Base-by-base conservation (phyloP, 352 stramenopile genomes). In the Globisporangium radiosum region DNA sequence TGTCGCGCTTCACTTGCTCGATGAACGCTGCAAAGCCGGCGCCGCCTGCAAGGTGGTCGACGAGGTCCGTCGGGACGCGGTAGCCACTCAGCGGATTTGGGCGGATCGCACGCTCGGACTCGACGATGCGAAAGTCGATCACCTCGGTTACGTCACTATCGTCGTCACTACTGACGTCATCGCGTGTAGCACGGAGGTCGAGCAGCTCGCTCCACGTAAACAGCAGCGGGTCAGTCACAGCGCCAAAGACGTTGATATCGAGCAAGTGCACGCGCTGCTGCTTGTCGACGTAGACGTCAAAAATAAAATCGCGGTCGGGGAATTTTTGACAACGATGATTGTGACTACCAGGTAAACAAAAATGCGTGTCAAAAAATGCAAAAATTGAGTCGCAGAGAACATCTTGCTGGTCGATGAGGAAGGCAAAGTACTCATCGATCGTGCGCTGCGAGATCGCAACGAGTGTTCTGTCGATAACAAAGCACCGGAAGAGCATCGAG, bases 251-350 rank as follows among this genome's bases (percentile, higher is more conserved):
- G 73, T 98, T 98, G 59, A 98, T 95, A 75, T 98, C 95, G 19
- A 98, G 52, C 15, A 98, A 69, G 66, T 90, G 97, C 36, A 97
- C 87, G 44, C 87, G 78, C 63, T 90, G 73, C 49, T 94, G 78
- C 67, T 96, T 97, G 75, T 98, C 94, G 33, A 98, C 69, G 65
- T 98, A 98, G 19, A 98, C 77, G 69, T 98, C 95, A 11, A 98
- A 89, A 37, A 94, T 79, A 69, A 93, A 98, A 55, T 96, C 88
- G 2, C 66, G 58, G 50, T 87, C 90, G 19, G 73, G 77, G 53
- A 87, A 89, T 37, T 78, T 82, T 47, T 50, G 48, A 49, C 25
- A 33, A 71, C 51, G 51, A 25, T 58, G 56, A 17, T 15, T 47
- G 11, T 5, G 10, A 11, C 14, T 25, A n/a, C 64, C 57, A 33